phyloP scores from a whole-genome alignment of 768 basidiomycete genomes.

The Lactarius indigo region DNA sequence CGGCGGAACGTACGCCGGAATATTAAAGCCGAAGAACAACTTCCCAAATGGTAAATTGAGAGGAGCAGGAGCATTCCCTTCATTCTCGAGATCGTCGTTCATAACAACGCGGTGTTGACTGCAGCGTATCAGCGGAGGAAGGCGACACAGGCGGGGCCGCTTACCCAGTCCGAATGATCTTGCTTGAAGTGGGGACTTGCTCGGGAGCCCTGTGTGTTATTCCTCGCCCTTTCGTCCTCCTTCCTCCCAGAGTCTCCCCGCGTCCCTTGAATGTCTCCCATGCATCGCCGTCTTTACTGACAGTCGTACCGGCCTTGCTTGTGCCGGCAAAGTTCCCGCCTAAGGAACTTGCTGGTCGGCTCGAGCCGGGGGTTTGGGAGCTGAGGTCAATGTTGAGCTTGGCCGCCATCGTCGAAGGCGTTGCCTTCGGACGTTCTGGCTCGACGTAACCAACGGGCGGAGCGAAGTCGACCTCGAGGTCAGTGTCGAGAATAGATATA shows the following conservation, averaged over 20 bases:
- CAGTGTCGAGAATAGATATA: slow-evolving; percentile 89
- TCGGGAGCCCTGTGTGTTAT: slow-evolving; percentile 81
- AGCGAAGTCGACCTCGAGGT: slow-evolving; percentile 98
- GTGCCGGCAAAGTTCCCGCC: slow-evolving; percentile 62
- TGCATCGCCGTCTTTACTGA: slow-evolving; percentile 75
- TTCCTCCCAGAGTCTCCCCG: slow-evolving; percentile 85
- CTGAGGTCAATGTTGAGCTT: slow-evolving; percentile 94
- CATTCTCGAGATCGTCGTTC: slow-evolving; percentile 69
- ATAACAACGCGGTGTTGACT: slow-evolving; percentile 86
- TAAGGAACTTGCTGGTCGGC: slow-evolving; percentile 72
- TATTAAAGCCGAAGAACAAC: slow-evolving; percentile 94
- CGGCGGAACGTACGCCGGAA: slow-evolving; percentile 62
- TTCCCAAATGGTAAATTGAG: slow-evolving; percentile 90
- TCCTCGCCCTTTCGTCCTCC: slow-evolving; percentile 95
- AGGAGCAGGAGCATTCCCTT: slow-evolving; percentile 81
- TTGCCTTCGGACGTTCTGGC: slow-evolving; percentile 80
- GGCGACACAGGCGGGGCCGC: slow-evolving; percentile 33
- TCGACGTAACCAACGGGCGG: slow-evolving; percentile 92
- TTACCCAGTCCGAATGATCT: slow-evolving; percentile 88
- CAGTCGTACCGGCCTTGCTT: slow-evolving; percentile 42
- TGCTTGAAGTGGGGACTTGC: slow-evolving; percentile 73
- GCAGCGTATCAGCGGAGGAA: slow-evolving; percentile 24
- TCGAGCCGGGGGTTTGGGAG: slow-evolving; percentile 82
- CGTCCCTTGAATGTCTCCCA: slow-evolving; percentile 98
- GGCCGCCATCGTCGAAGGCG: slow-evolving; percentile 88